Percentiles rank a stretch among this genome's conserved stretches.
These are phyloP conservation scores for Xylaria scruposa DNA, from an alignment of 495 filamentous ascomycete species.

Conservation along the genomic window DNA sequence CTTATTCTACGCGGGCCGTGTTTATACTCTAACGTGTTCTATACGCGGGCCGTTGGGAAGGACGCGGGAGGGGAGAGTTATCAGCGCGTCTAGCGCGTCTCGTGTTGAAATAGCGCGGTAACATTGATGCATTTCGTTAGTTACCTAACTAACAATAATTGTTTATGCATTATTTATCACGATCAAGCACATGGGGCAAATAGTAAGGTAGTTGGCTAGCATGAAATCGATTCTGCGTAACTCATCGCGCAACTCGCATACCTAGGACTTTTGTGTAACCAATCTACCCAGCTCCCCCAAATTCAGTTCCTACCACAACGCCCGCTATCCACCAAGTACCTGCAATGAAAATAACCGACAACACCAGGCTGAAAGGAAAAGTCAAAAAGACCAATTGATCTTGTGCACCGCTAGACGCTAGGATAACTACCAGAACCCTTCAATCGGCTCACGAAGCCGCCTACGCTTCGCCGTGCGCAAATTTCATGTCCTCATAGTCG, in stretches of 20 bases:
- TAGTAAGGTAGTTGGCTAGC: not conserved
- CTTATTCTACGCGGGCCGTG: not conserved
- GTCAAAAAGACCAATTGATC: too few relatives aligned
- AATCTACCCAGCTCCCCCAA: not conserved
- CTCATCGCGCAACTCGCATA: not conserved
- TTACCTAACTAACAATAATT: not conserved
- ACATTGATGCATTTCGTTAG: not conserved
- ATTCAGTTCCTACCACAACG: not conserved
- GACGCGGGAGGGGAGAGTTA: not conserved
- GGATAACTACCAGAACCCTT: too few relatives aligned
- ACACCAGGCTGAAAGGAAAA: not conserved
- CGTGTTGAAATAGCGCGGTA: not conserved
- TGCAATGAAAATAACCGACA: not conserved
- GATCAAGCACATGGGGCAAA: not conserved
- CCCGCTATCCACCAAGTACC: not conserved
- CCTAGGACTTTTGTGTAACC: not conserved
- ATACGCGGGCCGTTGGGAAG: not conserved
- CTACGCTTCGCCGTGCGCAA: too few relatives aligned
- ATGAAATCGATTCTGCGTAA: conserved; percentile 1
- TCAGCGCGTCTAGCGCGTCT: not conserved
- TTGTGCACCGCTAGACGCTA: too few relatives aligned
- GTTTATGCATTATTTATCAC: not conserved
- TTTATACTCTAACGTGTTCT: not conserved
- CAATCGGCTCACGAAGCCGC: too few relatives aligned
- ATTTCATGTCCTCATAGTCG: too few relatives aligned